Evolutionary conservation across 1,284 basidiomycete genomes (phyloP).

Genomic region (Moniliella sp.): DNA sequence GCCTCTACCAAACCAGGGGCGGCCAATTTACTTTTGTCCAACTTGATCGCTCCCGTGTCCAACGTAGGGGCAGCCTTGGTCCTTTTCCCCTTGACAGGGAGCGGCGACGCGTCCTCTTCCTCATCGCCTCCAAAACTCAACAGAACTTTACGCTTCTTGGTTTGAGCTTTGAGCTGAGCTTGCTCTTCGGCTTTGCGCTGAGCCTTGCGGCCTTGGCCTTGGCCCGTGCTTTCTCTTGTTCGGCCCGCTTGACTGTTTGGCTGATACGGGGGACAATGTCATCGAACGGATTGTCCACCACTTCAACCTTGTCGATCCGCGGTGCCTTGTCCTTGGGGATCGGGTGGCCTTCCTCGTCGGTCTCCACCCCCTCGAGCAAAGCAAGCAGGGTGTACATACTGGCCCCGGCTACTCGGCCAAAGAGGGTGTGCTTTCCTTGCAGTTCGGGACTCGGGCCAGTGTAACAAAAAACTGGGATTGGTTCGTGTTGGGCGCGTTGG

Average conservation of each 20-base stretch:
- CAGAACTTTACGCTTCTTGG: slow-evolving; percentile 9
- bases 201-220: slow-evolving; percentile 47
- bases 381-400: slow-evolving; percentile 36
- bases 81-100: slow-evolving; percentile 6
- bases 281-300: slow-evolving; percentile 75
- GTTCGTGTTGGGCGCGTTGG: slow-evolving; percentile 40
- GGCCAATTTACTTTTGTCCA: neutral
- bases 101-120: slow-evolving; percentile 4
- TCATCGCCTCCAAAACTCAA: slow-evolving; percentile 23
- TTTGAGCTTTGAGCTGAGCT: neutral
- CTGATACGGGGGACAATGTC: slow-evolving; percentile 93
- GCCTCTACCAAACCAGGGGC: neutral
- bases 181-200: slow-evolving; percentile 5
- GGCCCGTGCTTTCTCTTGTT: slow-evolving; percentile 46
- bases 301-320: slow-evolving; percentile 59
- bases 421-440: slow-evolving; percentile 24
- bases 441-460: slow-evolving; percentile 26
- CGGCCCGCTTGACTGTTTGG: slow-evolving; percentile 59
- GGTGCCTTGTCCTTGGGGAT: too few relatives aligned
- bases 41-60: neutral
- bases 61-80: neutral
- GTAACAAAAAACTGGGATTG: slow-evolving; percentile 34
- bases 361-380: slow-evolving; percentile 64
- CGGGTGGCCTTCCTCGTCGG: slow-evolving; percentile 47
- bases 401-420: slow-evolving; percentile 17